Percentiles rank a stretch among this genome's conserved stretches.
These are phyloP conservation scores for Cryptococcus deneoformans DNA, from an alignment of 1,284 basidiomycete species.

Conservation along the genomic window DNA sequence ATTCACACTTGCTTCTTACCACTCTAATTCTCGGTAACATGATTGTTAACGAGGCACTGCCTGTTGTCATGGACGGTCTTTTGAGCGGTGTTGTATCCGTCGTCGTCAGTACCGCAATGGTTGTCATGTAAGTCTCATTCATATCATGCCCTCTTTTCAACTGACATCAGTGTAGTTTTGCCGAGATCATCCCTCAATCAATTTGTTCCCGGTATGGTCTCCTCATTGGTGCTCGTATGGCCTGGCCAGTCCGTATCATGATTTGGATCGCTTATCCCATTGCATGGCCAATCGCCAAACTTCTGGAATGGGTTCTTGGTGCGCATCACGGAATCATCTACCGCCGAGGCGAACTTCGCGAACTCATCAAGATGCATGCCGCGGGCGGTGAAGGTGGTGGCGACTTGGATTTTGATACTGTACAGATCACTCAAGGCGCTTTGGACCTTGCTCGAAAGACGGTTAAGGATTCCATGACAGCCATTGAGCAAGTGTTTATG, in stretches of 20 bases:
- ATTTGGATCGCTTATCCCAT: slow-evolving; percentile 66
- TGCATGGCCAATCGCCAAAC: slow-evolving; percentile 78
- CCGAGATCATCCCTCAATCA: slow-evolving; percentile 57
- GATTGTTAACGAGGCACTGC: slow-evolving; percentile 85
- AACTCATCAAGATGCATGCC: slow-evolving; percentile 69
- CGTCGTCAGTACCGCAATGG: slow-evolving; percentile 74
- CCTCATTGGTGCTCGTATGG: slow-evolving; percentile 84
- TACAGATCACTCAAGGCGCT: slow-evolving; percentile 71
- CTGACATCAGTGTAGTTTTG: slow-evolving; percentile 17
- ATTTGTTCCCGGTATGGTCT: slow-evolving; percentile 90
- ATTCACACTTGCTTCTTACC: slow-evolving; percentile 78
- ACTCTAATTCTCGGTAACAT: slow-evolving; percentile 80
- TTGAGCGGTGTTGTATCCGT: slow-evolving; percentile 75
- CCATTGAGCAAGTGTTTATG: slow-evolving; percentile 67
- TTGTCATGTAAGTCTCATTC: slow-evolving; percentile 66
- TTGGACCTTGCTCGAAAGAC: slow-evolving; percentile 67
- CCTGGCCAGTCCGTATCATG: slow-evolving; percentile 63
- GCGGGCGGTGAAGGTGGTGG: slow-evolving; percentile 60
- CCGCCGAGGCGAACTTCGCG: slow-evolving; percentile 59
- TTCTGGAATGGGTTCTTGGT: slow-evolving; percentile 75
- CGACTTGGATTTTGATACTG: slow-evolving; percentile 68
- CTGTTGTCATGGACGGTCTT: slow-evolving; percentile 78
- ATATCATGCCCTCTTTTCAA: neutral
- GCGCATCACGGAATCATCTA: slow-evolving; percentile 55
- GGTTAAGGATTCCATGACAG: slow-evolving; percentile 74